Percentiles rank a stretch among this genome's conserved stretches.
phyloP scores from a whole-genome alignment of 202 grass and related monocot species.

The Brachypodium distachyon region DNA sequence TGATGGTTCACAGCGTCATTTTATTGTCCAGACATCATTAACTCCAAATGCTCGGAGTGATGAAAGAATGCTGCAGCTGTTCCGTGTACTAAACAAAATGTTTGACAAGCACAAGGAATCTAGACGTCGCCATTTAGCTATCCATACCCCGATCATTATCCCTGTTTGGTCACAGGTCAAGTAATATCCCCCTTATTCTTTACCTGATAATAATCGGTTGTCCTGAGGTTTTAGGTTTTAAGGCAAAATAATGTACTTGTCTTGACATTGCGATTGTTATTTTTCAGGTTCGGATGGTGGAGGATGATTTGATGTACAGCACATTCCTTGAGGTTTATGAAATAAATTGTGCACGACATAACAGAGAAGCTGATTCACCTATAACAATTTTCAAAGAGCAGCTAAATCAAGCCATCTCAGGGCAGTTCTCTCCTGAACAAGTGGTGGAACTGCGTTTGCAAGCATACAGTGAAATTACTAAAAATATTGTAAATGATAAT shows the following conservation, averaged over 20 bases:
- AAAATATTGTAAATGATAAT: slow-evolving; percentile 84
- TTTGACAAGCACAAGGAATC: slow-evolving; percentile 99
- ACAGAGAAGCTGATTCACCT: slow-evolving; percentile 90
- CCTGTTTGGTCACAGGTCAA: slow-evolving; percentile 99
- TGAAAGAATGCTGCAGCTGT: slow-evolving; percentile 97
- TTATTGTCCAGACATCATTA: slow-evolving; percentile 97
- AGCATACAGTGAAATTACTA: slow-evolving; percentile 97
- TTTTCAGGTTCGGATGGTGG: slow-evolving; percentile 96
- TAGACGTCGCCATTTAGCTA: slow-evolving; percentile 73
- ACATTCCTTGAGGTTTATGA: slow-evolving; percentile 99
- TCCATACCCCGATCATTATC: slow-evolving; percentile 99
- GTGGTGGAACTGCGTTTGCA: slow-evolving; percentile 85
- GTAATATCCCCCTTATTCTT: not conserved
- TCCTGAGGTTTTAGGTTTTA: not conserved
- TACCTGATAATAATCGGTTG: slow-evolving; percentile 4
- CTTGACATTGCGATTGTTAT: slow-evolving; percentile 11
- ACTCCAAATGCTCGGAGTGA: slow-evolving; percentile 99
- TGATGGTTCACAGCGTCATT: slow-evolving; percentile 98
- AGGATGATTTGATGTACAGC: slow-evolving; percentile 99
- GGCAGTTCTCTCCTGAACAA: slow-evolving; percentile 84
- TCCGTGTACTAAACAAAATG: slow-evolving; percentile 96
- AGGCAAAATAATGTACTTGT: not conserved
- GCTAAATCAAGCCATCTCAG: slow-evolving; percentile 93
- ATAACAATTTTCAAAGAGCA: slow-evolving; percentile 98
- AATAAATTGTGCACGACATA: slow-evolving; percentile 93